A percentile compares a stretch with the other conserved stretches of the same genome.
These are phyloP conservation scores for Hibiscus syriacus DNA, from an alignment of 345 rosid species.

Conservation along the genomic window DNA sequence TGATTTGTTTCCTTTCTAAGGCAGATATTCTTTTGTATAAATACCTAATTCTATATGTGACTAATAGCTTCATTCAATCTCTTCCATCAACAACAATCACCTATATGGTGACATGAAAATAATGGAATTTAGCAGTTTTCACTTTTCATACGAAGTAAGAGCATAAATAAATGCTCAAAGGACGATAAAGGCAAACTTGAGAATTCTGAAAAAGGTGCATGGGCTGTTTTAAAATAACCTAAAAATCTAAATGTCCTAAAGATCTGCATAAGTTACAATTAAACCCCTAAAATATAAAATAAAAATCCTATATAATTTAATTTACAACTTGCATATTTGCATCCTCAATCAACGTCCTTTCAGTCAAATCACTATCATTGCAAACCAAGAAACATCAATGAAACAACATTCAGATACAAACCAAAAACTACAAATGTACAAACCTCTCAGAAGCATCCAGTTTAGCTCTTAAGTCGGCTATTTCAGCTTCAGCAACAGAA, in stretches of 20 bases:
- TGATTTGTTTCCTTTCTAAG: no score
- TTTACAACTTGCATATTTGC: not conserved
- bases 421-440: constrained; percentile 10
- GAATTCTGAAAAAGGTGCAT: not conserved
- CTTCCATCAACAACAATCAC: no score
- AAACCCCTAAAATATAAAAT: not conserved
- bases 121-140: no score
- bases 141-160: not conserved
- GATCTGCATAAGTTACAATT: not conserved
- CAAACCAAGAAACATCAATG: not conserved
- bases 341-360: not conserved
- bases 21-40: no score
- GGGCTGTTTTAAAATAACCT: not conserved
- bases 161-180: not conserved
- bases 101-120: no score
- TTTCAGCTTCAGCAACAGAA: constrained; percentile 76
- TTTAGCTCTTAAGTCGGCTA: constrained; percentile 63
- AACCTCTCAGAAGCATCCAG: constrained; percentile 76
- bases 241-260: not conserved
- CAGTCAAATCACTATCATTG: not conserved
- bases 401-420: not conserved
- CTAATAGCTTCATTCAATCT: no score
- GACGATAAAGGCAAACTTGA: not conserved
- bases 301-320: not conserved
- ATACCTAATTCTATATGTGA: no score